These are phyloP conservation scores for Pythium inflatum DNA, from an alignment of 352 stramenopile genomes.

Conservation along the genomic window DNA sequence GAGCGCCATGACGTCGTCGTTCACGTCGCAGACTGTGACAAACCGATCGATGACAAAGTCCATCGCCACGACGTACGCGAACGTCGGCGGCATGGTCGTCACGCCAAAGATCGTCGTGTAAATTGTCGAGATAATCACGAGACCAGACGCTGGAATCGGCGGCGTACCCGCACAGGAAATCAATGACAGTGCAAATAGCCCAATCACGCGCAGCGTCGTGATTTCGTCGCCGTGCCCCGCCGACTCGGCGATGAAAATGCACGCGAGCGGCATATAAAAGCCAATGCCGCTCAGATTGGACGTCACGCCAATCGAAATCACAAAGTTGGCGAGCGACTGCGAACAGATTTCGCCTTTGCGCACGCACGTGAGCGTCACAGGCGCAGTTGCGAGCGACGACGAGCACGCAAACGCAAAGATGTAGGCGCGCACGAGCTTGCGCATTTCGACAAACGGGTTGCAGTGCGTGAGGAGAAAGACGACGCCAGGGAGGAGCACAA, in stretches of 20 bases:
- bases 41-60: slow-evolving; percentile 75
- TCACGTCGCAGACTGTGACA: slow-evolving; percentile 70
- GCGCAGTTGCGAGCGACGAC: slow-evolving; percentile 71
- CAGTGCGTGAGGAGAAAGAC: slow-evolving; percentile 46
- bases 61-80: slow-evolving; percentile 64
- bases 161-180: slow-evolving; percentile 55
- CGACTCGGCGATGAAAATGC: slow-evolving; percentile 67
- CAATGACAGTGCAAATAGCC: slow-evolving; percentile 59
- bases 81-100: slow-evolving; percentile 52
- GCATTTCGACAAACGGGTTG: slow-evolving; percentile 76
- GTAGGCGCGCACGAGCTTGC: slow-evolving; percentile 63
- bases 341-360: slow-evolving; percentile 64
- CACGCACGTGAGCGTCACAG: slow-evolving; percentile 65
- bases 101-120: slow-evolving; percentile 70
- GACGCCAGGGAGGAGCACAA: background rate
- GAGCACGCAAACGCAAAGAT: slow-evolving; percentile 68
- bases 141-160: slow-evolving; percentile 52
- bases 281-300: slow-evolving; percentile 63
- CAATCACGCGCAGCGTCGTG: slow-evolving; percentile 49
- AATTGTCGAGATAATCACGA: slow-evolving; percentile 63
- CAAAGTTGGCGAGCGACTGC: slow-evolving; percentile 71
- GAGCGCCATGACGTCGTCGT: slow-evolving; percentile 54
- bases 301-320: slow-evolving; percentile 73
- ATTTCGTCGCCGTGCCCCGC: slow-evolving; percentile 58
- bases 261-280: slow-evolving; percentile 64